These are phyloP conservation scores for Musa balbisiana DNA, from an alignment of 202 grass and related monocot genomes.

Conservation along the genomic window DNA sequence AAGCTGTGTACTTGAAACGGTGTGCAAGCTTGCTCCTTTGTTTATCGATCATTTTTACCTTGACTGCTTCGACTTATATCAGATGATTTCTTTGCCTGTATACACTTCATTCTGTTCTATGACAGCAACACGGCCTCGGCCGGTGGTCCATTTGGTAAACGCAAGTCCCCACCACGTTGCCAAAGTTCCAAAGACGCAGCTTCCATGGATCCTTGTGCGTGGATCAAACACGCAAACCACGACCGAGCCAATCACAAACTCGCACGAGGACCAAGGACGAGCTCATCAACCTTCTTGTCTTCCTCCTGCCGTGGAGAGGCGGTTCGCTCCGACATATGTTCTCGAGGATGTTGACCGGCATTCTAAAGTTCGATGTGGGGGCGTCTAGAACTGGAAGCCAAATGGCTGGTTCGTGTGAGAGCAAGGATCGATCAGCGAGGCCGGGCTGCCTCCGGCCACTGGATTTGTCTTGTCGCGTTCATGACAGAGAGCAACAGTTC, in stretches of 20 bases:
- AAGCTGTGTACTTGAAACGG: background rate
- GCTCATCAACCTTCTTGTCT: too few species aligned
- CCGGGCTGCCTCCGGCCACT: background rate
- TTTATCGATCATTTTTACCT: too few species aligned
- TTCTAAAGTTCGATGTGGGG: too few species aligned
- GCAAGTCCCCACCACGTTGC: background rate
- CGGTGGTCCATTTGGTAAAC: background rate
- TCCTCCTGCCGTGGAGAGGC: too few species aligned
- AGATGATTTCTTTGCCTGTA: too few species aligned
- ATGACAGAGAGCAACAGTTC: background rate
- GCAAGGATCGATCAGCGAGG: background rate
- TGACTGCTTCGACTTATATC: too few species aligned
- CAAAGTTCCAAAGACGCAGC: background rate
- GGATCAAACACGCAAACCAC: background rate
- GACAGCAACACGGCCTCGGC: background rate
- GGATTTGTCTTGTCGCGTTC: background rate
- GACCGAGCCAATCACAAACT: background rate
- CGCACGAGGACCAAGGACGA: too few species aligned
- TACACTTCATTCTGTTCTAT: background rate
- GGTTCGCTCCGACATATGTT: too few species aligned
- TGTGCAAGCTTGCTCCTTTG: background rate
- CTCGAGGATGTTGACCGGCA: too few species aligned
- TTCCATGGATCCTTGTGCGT: background rate
- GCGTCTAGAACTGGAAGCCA: background rate
- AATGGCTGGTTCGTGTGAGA: background rate